Evolutionary conservation across 2,329 filamentous ascomycete species (phyloP), one percentile per base, ranked within the genome.

Genomic region (Trichoderma polysporum): DNA sequence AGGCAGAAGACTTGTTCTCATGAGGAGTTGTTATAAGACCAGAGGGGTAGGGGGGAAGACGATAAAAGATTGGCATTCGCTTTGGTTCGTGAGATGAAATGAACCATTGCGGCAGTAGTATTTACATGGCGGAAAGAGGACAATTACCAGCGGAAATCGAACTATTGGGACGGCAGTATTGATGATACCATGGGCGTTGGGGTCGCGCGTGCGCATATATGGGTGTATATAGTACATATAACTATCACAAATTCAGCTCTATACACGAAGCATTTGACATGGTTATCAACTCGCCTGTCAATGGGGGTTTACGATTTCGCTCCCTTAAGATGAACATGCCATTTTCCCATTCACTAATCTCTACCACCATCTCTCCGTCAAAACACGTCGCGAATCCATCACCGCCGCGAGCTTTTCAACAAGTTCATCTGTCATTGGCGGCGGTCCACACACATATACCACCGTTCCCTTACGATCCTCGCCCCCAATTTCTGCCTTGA

Each of bases 1-100:
- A 83, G 74, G 91, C 91, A 0, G 89, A 92, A 72, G 91, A 94
- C 78, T 81, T 91, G 70, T 94, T 93, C 75, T 82, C 84, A 69
- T 93, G 50, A 67, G 22, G 52, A 59, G 39, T 3, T 22, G 49
- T 19, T 13, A 9, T 8, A 17, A 10, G 15, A 22, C 12, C 0
- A 27, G 8, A 37, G 17, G 9, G 29, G 33, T 27, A 22, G 22
- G 13, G 17, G n/a, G n/a, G 17, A 31, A 15, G 19, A 9, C 19
- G 13, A 64, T 2, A 15, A 54, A n/a, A 37, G 49, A 56, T 41
- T 47, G 31, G 37, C 5, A 19, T 31, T 52, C 9, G 27, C 19
- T 49, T 49, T 60, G 27, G 39, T 35, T 49, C 59, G 5, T 5
- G 37, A 19, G 27, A 33, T 29, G 41, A 33, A 9, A 49, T 37